Evolutionary conservation across 2,329 filamentous ascomycete species (phyloP).

Genomic region (Calonectria naviculata): DNA sequence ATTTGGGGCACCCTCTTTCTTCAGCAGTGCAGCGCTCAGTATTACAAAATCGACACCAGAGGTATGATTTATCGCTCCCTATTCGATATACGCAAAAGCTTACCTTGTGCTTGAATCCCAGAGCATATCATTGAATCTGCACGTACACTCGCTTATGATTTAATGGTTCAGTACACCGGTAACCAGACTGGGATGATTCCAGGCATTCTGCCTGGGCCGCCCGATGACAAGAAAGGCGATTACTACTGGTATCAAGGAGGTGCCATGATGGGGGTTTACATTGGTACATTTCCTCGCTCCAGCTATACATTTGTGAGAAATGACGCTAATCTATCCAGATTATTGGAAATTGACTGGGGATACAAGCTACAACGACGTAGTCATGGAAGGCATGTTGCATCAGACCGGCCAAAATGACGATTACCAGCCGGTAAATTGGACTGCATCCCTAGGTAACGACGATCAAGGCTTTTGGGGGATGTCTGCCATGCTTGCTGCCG

Average conservation of each 20-base stretch:
- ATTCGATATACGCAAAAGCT: neutral
- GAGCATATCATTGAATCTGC: slow-evolving; percentile 60
- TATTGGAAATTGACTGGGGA: slow-evolving; percentile 78
- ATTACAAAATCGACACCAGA: slow-evolving; percentile 45
- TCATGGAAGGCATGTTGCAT: slow-evolving; percentile 66
- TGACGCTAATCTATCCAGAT: slow-evolving; percentile 44
- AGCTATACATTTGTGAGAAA: neutral
- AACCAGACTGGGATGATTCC: slow-evolving; percentile 63
- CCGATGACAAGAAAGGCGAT: slow-evolving; percentile 57
- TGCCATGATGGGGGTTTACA: slow-evolving; percentile 74
- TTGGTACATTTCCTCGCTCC: slow-evolving; percentile 52
- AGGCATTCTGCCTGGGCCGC: slow-evolving; percentile 68
- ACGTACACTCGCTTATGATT: slow-evolving; percentile 59
- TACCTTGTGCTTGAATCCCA: slow-evolving; percentile 31
- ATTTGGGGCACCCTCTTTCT: slow-evolving; percentile 26
- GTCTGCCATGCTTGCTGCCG: slow-evolving; percentile 74
- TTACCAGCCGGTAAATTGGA: slow-evolving; percentile 71
- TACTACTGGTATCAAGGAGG: slow-evolving; percentile 84
- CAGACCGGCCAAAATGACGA: slow-evolving; percentile 68
- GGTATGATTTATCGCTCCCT: slow-evolving; percentile 31
- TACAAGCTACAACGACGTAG: slow-evolving; percentile 68
- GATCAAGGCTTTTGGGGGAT: slow-evolving; percentile 79
- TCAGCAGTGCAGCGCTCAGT: slow-evolving; percentile 37
- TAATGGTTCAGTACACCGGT: slow-evolving; percentile 63
- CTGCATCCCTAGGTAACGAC: slow-evolving; percentile 72